Evolutionary conservation across 2,329 filamentous ascomycete species (phyloP), one percentile per base, ranked within the genome.

Genomic region (Arthrinium puccinioides): DNA sequence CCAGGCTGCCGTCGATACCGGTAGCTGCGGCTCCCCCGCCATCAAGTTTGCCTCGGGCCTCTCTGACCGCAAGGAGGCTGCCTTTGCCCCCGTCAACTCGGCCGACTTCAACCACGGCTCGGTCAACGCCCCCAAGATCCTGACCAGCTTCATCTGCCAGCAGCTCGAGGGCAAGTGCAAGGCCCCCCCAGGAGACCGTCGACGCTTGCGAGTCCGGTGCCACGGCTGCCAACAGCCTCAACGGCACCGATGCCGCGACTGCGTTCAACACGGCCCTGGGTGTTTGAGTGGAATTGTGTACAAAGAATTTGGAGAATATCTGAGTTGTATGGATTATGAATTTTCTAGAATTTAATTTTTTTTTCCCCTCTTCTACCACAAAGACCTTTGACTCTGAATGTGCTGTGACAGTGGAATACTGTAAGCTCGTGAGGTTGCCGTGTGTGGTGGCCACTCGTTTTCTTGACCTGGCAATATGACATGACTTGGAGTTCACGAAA

Each of bases 61-160:
- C 29, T 67, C 74, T 48, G 69, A 69, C 30, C 66, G 66, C 48
- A 54, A 66, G 46, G 60, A 61, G 53, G 53, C 54, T 13, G 57
- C 60, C 24, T 69, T 69, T 49, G 56, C 59, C 36, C 56, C 61
- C 33, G 60, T 51, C 26, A 57, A 65, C 49, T 38, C 44, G 23
- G 54, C 50, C 34, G 60, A 66, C 50, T 76, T 75, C 59, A 63
- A 60, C 53, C 73, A 76, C 55, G 70, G 70, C 37, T 72, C 68
- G 4, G 71, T 70, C 2, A 49, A 51, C 32, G 42, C 38, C 35
- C 45, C 46, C 28, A 49, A 36, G 31, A 53, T 63, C 46, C 59
- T 63, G 43, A 54, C 57, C 18, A 46, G 54, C 41, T 63, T 64
- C 49, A 59, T 61, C 45, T 64, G 60, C 54, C 37, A 49, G 39